Evolutionary conservation across 139 green algal species (phyloP), one percentile per base, ranked within the genome.

Genomic region (Chlorella vulgaris): DNA sequence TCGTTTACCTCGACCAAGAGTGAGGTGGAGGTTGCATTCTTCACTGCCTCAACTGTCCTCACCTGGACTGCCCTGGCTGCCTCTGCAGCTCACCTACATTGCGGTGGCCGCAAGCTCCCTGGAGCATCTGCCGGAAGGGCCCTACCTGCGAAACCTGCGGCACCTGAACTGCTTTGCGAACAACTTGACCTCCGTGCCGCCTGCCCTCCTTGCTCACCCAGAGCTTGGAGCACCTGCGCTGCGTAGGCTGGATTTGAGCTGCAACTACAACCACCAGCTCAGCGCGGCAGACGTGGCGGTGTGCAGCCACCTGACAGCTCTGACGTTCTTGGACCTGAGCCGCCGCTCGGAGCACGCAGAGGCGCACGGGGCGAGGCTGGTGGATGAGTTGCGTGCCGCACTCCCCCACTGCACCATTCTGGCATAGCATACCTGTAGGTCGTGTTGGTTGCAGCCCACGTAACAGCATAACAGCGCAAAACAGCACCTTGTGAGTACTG

Each of bases 81-180:
- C 47, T 58, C 47, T 53, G 42, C 63, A 43, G 19, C 53, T 84
- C 4, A 77, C 79, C 0, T 51, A 53, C 1, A 36, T 78, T 36
- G 55, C 79, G 39, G 42, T 78, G n/a, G 53, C 43, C 15, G 67
- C 67, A 0, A 63, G 58, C 53, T 61, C 67, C 10, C 50, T 77
- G 10, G 47, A 15, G 51, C 29, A n/a, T 2, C 78, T 83, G 35
- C 47, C 47, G 3, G 40, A 50, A 19, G 66, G 66, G 38, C 78
- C 66, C 21, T 78, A 79, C 68, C 55, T 78, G 22, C n/a, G 8
- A 26, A 60, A 40, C 51, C 69, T 78, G 38, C 28, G 22, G 0
- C 51, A 78, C 51, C 53, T 78, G 4, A 39, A 53, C 5, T 39
- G 70, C 19, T 78, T 71, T 60, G 67, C 68, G n/a, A 78, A 71